Evolutionary conservation across 106 monocot genomes (phyloP), one percentile per base, ranked within the genome.

Genomic region (Apostasia ramifera): DNA sequence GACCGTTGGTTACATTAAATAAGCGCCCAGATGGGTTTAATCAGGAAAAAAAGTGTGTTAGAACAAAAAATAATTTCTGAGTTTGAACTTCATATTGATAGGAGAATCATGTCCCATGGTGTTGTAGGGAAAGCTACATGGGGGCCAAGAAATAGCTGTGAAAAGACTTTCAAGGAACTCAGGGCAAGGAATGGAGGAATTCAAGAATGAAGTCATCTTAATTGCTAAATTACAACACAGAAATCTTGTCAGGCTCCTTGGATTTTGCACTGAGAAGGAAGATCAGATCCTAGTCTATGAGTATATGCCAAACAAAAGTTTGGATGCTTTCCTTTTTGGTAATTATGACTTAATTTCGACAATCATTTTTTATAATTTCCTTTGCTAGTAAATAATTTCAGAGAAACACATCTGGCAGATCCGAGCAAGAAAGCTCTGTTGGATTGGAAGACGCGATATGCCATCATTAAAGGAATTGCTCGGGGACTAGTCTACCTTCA

Each of bases 301-400:
- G 37, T 68, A 68, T 26, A 68, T 68, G 53, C 68, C 52, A n/a
- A 68, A 68, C 38, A 68, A 54, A 54, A 68, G 68, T 53, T 43
- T 68, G 53, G 68, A 68, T 43, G 54, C 42, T 12, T 68, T 68
- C 8, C 52, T 68, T 11, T 54, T 68, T 43, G 68, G 68, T 68
- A 68, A 15, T 54, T 15, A 42, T 42, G 11, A 1, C 42, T 10
- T 61, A 5, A 3, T 44, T 40, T 40, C 5, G n/a, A 54, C 54
- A 11, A 12, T 12, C 6, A 0, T 40, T 11, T n/a, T 38, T n/a
- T 9, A 54, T 52, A 6, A 8, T 42, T 41, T 53, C 42, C 2
- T 53, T 39, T 41, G 13, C 42, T 14, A 39, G 4, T 39, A 42
- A 50, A 8, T 66, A n/a, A 40, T 41, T 41, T 37, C 41, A 3